These are phyloP conservation scores for Verticillium zaregamsianum DNA, from an alignment of 2,329 filamentous ascomycete genomes.

Conservation along the genomic window DNA sequence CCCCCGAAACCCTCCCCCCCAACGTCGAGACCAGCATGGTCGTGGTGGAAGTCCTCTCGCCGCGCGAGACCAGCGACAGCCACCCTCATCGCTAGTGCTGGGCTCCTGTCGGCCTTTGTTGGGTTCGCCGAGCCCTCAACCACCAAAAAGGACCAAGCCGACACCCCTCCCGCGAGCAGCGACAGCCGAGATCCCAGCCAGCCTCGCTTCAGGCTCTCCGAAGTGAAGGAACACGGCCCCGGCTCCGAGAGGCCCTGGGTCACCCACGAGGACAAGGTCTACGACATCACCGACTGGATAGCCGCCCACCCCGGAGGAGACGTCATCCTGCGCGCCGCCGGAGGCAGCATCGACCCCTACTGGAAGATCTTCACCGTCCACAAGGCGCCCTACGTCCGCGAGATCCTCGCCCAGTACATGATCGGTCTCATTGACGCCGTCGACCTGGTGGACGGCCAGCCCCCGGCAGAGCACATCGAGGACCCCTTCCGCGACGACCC, in stretches of 20 bases:
- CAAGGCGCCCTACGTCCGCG: constrained; percentile 59
- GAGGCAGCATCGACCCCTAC: constrained; percentile 61
- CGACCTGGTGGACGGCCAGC: constrained; percentile 55
- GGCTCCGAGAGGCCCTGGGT: constrained; percentile 57
- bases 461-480: constrained; percentile 49
- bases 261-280: constrained; percentile 59
- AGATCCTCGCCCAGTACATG: constrained; percentile 60
- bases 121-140: not conserved
- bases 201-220: constrained; percentile 45
- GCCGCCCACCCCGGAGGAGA: constrained; percentile 62
- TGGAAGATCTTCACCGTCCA: constrained; percentile 70
- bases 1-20: not conserved
- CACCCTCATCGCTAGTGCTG: constrained; percentile 12
- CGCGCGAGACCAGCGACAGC: constrained; percentile 4
- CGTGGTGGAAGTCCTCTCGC: constrained; percentile 2
- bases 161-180: constrained; percentile 4
- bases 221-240: constrained; percentile 49
- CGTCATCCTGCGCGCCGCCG: constrained; percentile 63
- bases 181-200: constrained; percentile 34
- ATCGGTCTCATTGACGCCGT: constrained; percentile 56
- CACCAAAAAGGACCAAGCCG: constrained; percentile 6
- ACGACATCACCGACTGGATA: constrained; percentile 68
- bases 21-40: not conserved
- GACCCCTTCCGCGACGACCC: constrained; percentile 58
- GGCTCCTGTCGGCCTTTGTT: constrained; percentile 11